Base-by-base conservation (phyloP, 371 early-diverging fungal species). In the Mortierella sp. region DNA sequence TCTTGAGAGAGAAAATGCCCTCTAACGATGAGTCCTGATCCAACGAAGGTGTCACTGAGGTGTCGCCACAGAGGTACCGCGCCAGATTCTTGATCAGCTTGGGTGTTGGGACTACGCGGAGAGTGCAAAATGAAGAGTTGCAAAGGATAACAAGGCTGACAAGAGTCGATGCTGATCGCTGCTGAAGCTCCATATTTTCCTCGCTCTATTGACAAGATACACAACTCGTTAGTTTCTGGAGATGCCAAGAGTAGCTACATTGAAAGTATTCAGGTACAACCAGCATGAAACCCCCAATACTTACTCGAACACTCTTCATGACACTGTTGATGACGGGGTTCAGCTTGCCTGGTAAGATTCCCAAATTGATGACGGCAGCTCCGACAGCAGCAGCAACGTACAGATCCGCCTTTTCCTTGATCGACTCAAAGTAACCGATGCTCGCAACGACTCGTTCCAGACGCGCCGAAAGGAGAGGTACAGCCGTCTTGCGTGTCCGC, bases 11-110 rank as follows among this genome's bases (percentile, higher is more conserved):
- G 77, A 94, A 78, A 31, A 96, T 96, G 13, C 94, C 96, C 5
- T 89, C 91, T 44, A 90, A 84, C 0, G 81, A 81, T 28, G 85
- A 89, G 68, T 93, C 92, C 38, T 92, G 92, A 73, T 91, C 91
- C 42, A 94, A 82, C 34, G 95, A 91, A 26, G 96, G 96, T 38
- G 95, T 95, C 2, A 88, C 89, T 60, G 89, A 87, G 0, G 96
- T 92, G 78, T 99, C 98, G 16, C 95, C 92, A 81, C 98, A 98
- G 38, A 97, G 90, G 74, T 97, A 96, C 0, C 94, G 94, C 31
- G 95, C 94, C 58, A 98, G 80, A 80, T 99, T 99, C 72, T 94
- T 94, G 73, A 97, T 89, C 60, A 99, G 91, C 84, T 98, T 97
- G 72, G 97, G 98, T 19, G 93, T 96, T 0, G 95, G 94, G 28